Evolutionary conservation across 345 rosid genomes (phyloP).

Genomic region (Psidium friedrichsthalianum): DNA sequence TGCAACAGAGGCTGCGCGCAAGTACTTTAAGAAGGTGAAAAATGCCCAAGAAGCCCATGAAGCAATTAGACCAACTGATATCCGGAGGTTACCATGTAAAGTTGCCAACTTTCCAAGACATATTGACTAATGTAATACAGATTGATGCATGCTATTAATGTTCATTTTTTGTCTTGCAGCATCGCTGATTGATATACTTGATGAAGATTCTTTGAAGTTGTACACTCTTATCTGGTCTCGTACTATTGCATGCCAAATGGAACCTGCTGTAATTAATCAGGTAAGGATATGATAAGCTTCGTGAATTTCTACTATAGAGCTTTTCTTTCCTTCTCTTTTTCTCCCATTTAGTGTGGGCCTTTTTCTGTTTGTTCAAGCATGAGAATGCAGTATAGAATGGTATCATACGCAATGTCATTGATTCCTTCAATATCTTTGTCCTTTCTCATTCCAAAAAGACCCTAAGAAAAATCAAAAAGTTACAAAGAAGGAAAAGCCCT

Average conservation of each 20-base stretch:
- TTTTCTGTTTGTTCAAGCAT: background rate
- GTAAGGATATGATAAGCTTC: conserved; percentile 17
- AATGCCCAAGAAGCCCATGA: conserved; percentile 99
- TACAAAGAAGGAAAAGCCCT: background rate
- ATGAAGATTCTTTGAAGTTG: conserved; percentile 79
- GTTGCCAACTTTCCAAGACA: background rate
- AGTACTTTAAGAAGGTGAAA: conserved; percentile 87
- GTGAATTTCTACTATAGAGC: background rate
- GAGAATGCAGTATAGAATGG: background rate
- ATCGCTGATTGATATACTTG: conserved; percentile 55
- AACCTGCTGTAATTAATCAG: conserved; percentile 62
- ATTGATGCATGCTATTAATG: background rate
- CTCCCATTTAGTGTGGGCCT: background rate
- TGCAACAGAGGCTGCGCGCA: conserved; percentile 48
- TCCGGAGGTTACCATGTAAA: conserved; percentile 74
- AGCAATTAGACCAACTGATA: conserved; percentile 93
- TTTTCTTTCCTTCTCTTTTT: background rate
- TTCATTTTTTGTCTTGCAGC: conserved; percentile 27
- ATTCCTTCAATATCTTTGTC: background rate
- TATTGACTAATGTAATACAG: background rate
- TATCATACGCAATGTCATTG: background rate
- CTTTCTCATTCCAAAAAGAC: background rate
- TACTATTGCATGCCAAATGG: conserved; percentile 93
- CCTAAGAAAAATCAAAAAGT: background rate
- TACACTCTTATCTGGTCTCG: conserved; percentile 93